phyloP scores from a whole-genome alignment of 768 basidiomycete species.

The Thelephora ganbajun region DNA sequence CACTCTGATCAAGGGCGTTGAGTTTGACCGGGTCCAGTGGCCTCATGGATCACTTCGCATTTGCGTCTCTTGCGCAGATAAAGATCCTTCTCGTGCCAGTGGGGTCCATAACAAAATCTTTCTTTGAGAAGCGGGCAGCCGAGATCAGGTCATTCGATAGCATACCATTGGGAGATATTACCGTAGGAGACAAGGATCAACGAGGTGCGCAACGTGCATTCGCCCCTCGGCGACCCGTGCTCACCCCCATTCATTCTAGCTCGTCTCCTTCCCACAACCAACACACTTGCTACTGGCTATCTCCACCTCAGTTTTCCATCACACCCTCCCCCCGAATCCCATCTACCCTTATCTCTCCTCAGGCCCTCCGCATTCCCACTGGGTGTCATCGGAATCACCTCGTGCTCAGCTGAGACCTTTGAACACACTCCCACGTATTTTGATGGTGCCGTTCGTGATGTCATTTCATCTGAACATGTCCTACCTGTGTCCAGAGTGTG shows the following conservation, averaged over 20 bases:
- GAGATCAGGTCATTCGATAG: conserved; percentile 63
- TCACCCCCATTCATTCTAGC: conserved; percentile 24
- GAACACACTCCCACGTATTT: conserved; percentile 50
- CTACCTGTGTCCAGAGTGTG: conserved; percentile 74
- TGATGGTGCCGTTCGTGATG: conserved; percentile 43
- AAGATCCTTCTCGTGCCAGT: conserved; percentile 80
- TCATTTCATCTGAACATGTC: conserved; percentile 51
- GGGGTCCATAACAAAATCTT: conserved; percentile 51
- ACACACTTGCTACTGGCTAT: conserved; percentile 49
- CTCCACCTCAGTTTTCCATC: conserved; percentile 70
- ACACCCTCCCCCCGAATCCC: conserved; percentile 59
- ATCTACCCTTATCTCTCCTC: conserved; percentile 56
- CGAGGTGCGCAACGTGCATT: conserved; percentile 33
- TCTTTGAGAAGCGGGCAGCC: conserved; percentile 60
- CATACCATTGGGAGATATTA: conserved; percentile 72
- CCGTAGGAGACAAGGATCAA: conserved; percentile 64
- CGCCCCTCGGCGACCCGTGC: conserved; percentile 1
- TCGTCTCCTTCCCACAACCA: conserved; percentile 67
- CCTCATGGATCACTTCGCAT: conserved; percentile 57
- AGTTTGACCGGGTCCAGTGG: background rate
- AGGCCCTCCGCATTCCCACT: conserved; percentile 73
- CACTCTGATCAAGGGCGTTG: no score
- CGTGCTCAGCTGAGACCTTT: conserved; percentile 42
- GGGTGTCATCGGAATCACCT: conserved; percentile 79
- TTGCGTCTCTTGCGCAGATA: conserved; percentile 76